These are phyloP conservation scores for Epichloe hybrida DNA, from an alignment of 2,329 filamentous ascomycete genomes.

Conservation along the genomic window DNA sequence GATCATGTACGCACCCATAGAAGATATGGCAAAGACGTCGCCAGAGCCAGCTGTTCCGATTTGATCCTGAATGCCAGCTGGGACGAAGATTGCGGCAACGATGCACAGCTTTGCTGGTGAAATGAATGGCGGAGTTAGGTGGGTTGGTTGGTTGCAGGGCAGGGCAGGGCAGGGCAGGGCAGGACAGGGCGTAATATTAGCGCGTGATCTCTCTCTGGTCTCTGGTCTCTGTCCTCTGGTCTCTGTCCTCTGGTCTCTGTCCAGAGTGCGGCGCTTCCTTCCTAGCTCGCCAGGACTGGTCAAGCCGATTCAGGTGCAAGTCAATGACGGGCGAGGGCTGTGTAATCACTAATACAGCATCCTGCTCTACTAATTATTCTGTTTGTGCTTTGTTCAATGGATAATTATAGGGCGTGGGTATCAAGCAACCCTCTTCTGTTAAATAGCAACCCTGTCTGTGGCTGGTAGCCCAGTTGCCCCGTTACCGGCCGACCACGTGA, in stretches of 20 bases:
- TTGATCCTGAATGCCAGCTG: not conserved
- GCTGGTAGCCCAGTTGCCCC: too few species aligned
- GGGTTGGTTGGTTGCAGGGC: not conserved
- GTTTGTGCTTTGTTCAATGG: not conserved
- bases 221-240: too few species aligned
- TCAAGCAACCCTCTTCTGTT: too few species aligned
- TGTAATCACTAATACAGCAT: too few species aligned
- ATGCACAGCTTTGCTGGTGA: constrained; percentile 1
- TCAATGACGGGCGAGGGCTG: not conserved
- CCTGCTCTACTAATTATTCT: not conserved
- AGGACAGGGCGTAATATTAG: not conserved
- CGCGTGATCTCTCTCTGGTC: too few species aligned
- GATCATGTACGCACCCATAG: not conserved
- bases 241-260: too few species aligned
- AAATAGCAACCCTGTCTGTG: too few species aligned
- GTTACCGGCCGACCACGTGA: too few species aligned
- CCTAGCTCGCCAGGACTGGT: not conserved
- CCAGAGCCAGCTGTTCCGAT: not conserved
- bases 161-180: constrained; percentile 1
- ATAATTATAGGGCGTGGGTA: too few species aligned
- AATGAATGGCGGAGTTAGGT: constrained; percentile 6
- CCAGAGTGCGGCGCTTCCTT: not conserved
- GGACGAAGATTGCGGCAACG: not conserved
- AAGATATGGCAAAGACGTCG: not conserved
- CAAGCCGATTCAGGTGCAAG: not conserved